Percentiles rank a stretch among this genome's conserved stretches.
These are phyloP conservation scores for Plantago ovata DNA, from an alignment of 257 asterid genomes.

Conservation along the genomic window DNA sequence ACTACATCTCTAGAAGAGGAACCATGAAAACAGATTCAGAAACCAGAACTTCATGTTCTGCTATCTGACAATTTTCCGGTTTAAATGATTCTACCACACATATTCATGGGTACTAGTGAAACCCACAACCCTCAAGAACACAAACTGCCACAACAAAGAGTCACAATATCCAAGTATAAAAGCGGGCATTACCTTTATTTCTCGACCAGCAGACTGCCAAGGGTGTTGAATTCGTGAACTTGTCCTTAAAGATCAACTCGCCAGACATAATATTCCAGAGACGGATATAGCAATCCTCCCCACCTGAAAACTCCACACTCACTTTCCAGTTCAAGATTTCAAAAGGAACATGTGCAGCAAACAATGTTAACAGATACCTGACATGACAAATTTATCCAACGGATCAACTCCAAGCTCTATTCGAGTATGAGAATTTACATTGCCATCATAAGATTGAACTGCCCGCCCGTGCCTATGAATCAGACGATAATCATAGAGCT, in stretches of 20 bases:
- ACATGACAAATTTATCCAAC: conserved; percentile 64
- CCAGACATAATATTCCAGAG: conserved; percentile 86
- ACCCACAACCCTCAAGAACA: background rate
- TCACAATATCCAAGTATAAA: background rate
- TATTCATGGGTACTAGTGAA: no score
- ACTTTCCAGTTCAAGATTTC: conserved; percentile 17
- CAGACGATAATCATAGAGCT: conserved; percentile 80
- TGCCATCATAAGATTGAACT: conserved; percentile 79
- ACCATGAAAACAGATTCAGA: no score
- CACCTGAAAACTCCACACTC: conserved; percentile 44
- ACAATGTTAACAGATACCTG: conserved; percentile 42
- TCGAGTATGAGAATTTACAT: conserved; percentile 71
- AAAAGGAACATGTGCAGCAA: conserved; percentile 6
- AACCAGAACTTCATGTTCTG: no score
- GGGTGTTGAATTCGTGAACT: conserved; percentile 56
- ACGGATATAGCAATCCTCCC: conserved; percentile 82
- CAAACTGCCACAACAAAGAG: background rate
- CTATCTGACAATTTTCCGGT: no score
- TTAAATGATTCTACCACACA: no score
- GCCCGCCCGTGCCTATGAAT: conserved; percentile 61
- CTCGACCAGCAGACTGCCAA: conserved; percentile 80
- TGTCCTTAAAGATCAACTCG: conserved; percentile 62
- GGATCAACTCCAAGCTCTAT: conserved; percentile 86
- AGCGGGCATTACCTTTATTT: conserved; percentile 30
- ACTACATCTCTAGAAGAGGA: no score